Evolutionary conservation across 2,329 filamentous ascomycete species (phyloP).

Genomic region (Sarocladium strictum): DNA sequence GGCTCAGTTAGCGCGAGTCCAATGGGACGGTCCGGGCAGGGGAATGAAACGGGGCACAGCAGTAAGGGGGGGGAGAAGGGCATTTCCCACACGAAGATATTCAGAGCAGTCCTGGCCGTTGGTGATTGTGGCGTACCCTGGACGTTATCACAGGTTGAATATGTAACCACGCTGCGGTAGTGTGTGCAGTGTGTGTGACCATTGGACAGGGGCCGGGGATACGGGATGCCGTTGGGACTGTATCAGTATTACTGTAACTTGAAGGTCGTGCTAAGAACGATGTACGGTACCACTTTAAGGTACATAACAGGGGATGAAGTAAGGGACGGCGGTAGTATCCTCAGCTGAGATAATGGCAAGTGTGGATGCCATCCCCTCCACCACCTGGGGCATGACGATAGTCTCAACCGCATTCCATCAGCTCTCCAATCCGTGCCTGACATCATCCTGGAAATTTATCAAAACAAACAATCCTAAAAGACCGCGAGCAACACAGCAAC

Average conservation of each 20-base stretch:
- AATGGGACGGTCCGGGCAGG: slow-evolving; percentile 5
- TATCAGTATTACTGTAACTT: background rate
- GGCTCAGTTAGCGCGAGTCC: background rate
- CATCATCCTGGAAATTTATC: background rate
- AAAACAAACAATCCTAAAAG: too few species aligned
- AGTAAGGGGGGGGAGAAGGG: background rate
- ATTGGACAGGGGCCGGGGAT: background rate
- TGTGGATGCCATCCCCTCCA: too few species aligned
- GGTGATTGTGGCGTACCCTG: background rate
- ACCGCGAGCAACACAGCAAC: too few species aligned
- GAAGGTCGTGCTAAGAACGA: too few species aligned
- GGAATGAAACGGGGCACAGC: background rate
- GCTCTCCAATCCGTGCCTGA: background rate
- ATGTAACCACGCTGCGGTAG: background rate
- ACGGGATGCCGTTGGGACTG: background rate
- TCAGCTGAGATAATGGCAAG: background rate
- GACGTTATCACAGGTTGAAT: slow-evolving; percentile 6
- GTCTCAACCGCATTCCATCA: too few species aligned
- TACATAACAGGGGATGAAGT: too few species aligned
- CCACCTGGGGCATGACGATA: too few species aligned
- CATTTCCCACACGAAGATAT: too few species aligned
- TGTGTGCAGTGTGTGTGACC: background rate
- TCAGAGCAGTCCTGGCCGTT: too few species aligned
- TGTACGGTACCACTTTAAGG: too few species aligned
- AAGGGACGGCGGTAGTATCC: too few species aligned